Evolutionary conservation across 1,139 yeast genomes (phyloP), one percentile per base, ranked within the genome.

Genomic region (Scheffersomyces quercinus): DNA sequence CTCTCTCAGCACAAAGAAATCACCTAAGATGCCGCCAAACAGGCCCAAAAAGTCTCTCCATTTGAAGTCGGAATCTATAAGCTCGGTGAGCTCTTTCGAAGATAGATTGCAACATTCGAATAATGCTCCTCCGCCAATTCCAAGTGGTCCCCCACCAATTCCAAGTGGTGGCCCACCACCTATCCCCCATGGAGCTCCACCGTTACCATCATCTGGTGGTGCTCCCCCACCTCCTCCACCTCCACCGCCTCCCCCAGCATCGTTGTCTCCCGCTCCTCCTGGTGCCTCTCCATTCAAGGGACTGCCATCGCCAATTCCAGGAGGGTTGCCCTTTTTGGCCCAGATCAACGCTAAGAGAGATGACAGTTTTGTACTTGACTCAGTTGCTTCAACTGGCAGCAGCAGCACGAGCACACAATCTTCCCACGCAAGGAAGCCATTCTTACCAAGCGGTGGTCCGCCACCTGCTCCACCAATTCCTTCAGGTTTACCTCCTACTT

Each of bases 321-420:
- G 64, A 9, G 60, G 68, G 0, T 55, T 76, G 11, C 79, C 82
- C 5, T 81, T 81, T 52, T 64, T 81, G 36, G 79, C 83, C 1
- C 79, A 81, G 45, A 81, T 81, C 36, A 79, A 79, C 51, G 73
- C 75, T 37, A 78, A 74, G 49, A 65, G 85, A 54, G 76, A 77
- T 47, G 83, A 79, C 36, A 51, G 75, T 0, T 77, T 75, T 37
- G 87, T 91, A 0, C 77, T 85, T 49, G 95, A 85, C 58, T 31
- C 36, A 28, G 40, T 32, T 12, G 45, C 41, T 29, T 38, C 41
- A 13, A 12, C 34, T 8, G 34, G 34, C 11, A 31, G 3, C 16
- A 13, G 13, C 31, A 29, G 10, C n/a, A 10, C n/a, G 20, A 31
- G 7, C 5, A 20, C 24, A 4, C 24, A 15, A 15, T 44, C 52